Evolutionary conservation across 306 rosid species (phyloP).

Genomic region (Heteromeles arbutifolia): DNA sequence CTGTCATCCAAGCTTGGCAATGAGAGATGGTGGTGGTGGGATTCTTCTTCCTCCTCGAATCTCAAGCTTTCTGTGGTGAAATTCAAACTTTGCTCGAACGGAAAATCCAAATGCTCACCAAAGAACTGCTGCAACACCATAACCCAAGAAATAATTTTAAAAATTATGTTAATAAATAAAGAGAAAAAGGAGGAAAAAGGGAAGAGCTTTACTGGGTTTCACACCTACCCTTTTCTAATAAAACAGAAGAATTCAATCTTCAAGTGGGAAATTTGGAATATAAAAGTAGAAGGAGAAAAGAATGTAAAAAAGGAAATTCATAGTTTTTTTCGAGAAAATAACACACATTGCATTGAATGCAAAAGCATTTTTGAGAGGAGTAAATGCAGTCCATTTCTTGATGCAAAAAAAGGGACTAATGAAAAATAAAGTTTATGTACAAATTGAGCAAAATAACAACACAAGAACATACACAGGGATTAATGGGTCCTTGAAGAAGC

Average conservation of each 20-base stretch:
- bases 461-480: slow-evolving; percentile 61
- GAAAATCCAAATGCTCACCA: slow-evolving; percentile 51
- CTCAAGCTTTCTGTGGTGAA: slow-evolving; percentile 23
- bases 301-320: background rate
- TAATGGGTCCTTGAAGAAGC: slow-evolving; percentile 70
- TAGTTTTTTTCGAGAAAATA: slow-evolving; percentile 21
- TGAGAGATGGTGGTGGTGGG: slow-evolving; percentile 11
- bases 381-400: slow-evolving; percentile 39
- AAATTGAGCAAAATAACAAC: background rate
- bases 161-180: background rate
- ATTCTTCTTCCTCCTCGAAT: slow-evolving; percentile 35
- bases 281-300: slow-evolving; percentile 17
- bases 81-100: slow-evolving; percentile 42
- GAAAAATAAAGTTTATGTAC: background rate
- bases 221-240: slow-evolving; percentile 3
- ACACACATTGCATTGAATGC: slow-evolving; percentile 47
- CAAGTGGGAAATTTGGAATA: slow-evolving; percentile 25
- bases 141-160: background rate
- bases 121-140: slow-evolving; percentile 41
- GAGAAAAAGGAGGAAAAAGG: background rate
- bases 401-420: slow-evolving; percentile 25
- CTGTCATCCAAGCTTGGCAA: slow-evolving; percentile 44
- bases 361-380: slow-evolving; percentile 19
- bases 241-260: slow-evolving; percentile 15
- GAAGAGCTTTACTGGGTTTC: slow-evolving; percentile 12